A percentile compares a stretch with the other conserved stretches of the same genome.
Conservation (phyloP, 2,329 filamentous ascomycete genomes). For the Chaetoscypha palmicola region DNA sequence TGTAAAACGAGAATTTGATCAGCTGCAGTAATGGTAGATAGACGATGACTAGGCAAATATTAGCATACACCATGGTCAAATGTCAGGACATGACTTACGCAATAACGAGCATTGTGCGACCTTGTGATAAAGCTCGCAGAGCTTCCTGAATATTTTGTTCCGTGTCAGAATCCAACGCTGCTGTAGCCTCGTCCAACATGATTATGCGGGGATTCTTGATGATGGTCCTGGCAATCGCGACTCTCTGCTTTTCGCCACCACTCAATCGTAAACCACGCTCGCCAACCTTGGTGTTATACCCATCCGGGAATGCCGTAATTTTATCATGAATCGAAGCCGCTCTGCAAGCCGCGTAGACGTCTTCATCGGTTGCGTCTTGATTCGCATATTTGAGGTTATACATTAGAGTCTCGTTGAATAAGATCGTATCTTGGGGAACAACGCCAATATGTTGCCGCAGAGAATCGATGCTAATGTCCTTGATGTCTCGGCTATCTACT, state of each 20-base stretch:
- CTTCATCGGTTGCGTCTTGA: constrained; percentile 69
- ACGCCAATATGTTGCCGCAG: constrained; percentile 86
- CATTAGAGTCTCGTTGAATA: constrained; percentile 93
- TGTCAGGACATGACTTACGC: too few relatives aligned
- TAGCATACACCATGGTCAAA: too few relatives aligned
- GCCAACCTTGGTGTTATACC: constrained; percentile 83
- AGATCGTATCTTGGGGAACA: constrained; percentile 90
- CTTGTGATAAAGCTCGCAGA: constrained; percentile 71
- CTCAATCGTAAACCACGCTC: constrained; percentile 82
- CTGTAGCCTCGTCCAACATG: constrained; percentile 87
- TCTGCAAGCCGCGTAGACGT: constrained; percentile 73
- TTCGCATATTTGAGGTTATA: constrained; percentile 92
- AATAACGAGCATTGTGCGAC: constrained; percentile 90
- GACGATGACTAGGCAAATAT: constrained; percentile 61
- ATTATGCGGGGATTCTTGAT: constrained; percentile 89
- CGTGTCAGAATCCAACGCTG: constrained; percentile 83
- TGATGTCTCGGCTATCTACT: constrained; percentile 77
- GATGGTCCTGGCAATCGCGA: constrained; percentile 88
- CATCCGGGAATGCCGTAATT: constrained; percentile 80
- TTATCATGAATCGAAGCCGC: constrained; percentile 91
- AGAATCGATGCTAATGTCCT: constrained; percentile 88
- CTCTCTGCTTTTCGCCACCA: constrained; percentile 87
- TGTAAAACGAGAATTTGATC: constrained; percentile 81
- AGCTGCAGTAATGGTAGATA: constrained; percentile 86
- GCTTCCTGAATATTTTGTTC: constrained; percentile 90